Evolutionary conservation across 2,329 filamentous ascomycete genomes (phyloP), one percentile per base, ranked within the genome.

Genomic region (Colletotrichum australisinense): DNA sequence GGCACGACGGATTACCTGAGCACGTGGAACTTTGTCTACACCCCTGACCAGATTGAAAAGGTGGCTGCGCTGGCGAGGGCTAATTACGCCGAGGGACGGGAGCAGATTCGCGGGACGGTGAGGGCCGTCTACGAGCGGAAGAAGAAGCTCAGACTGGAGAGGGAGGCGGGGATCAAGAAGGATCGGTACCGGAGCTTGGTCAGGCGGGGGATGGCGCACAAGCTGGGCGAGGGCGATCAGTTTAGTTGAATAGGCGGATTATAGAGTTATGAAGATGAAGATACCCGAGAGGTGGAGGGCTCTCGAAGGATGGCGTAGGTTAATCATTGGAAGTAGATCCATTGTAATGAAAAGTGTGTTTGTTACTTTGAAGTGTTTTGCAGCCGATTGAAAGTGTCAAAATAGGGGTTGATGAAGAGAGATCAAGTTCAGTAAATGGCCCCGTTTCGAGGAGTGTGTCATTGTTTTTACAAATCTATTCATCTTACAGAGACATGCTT

Each of bases 11-110:
- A 98, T 73, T 98, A 95, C 83, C 91, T 98, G 86, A 94, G 92
- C 77, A 99, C 97, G 0, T 99, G 97, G 97, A 99, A 99, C 80
- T 98, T 98, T 80, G 92, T 98, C 35, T 99, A 98, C 82, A 97
- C 94, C 2, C 93, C 95, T 0, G 92, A 97, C 70, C 93, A 99
- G 81, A 92, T 99, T 65, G 95, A 98, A 77, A 90, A 90, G 30
- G 95, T 97, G 0, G 93, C 98, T 2, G 88, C 89, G 5, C 88
- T 99, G 32, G 95, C 97, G 1, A 88, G 91, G 68, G 94, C 94
- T 12, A 99, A 99, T 82, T 99, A 95, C 77, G 87, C 90, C 6
- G 94, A 97, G 80, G 95, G 96, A 1, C 90, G 90, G 63, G 93
- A 94, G 69, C 91, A 94, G 82, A 94, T 97, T 24, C 92, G 90